These are phyloP conservation scores for Annulohypoxylon truncatum DNA, from an alignment of 2,329 filamentous ascomycete species.

Conservation along the genomic window DNA sequence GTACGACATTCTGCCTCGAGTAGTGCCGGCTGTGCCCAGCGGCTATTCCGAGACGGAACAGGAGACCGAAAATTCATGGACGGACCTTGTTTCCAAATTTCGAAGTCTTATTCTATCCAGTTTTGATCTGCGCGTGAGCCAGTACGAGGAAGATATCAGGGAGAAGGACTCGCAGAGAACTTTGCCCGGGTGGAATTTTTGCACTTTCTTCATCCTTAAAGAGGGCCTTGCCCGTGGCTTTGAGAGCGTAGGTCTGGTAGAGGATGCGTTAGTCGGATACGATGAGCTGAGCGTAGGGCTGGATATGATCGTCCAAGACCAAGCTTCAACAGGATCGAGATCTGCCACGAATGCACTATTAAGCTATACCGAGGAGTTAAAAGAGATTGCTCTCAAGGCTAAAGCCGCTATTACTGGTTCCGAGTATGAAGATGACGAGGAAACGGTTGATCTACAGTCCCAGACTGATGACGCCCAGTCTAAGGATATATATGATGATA, in stretches of 20 bases:
- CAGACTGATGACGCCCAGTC: constrained; percentile 43
- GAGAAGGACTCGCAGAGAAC: constrained; percentile 90
- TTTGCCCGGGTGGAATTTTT: constrained; percentile 98
- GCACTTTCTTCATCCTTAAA: constrained; percentile 98
- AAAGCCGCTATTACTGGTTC: constrained; percentile 57
- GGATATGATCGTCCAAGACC: constrained; percentile 83
- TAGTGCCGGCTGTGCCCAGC: constrained; percentile 71
- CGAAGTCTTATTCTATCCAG: constrained; percentile 88
- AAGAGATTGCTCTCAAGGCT: constrained; percentile 66
- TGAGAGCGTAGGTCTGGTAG: constrained; percentile 93
- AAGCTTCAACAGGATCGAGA: constrained; percentile 69
- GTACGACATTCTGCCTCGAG: constrained; percentile 71
- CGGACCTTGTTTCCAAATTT: constrained; percentile 85
- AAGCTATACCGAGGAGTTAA: constrained; percentile 78
- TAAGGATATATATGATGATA: constrained; percentile 63
- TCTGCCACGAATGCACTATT: constrained; percentile 80
- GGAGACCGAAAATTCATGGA: constrained; percentile 85
- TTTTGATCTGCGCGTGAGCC: constrained; percentile 88
- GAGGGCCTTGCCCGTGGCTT: constrained; percentile 94
- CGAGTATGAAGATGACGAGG: constrained; percentile 53
- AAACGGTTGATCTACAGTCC: constrained; percentile 62
- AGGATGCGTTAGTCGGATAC: constrained; percentile 94
- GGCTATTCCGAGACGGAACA: constrained; percentile 77
- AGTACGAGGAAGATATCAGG: constrained; percentile 97
- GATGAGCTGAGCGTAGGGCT: constrained; percentile 92